Conservation (phyloP, 331 rosid species). For the Quercus lobata region DNA sequence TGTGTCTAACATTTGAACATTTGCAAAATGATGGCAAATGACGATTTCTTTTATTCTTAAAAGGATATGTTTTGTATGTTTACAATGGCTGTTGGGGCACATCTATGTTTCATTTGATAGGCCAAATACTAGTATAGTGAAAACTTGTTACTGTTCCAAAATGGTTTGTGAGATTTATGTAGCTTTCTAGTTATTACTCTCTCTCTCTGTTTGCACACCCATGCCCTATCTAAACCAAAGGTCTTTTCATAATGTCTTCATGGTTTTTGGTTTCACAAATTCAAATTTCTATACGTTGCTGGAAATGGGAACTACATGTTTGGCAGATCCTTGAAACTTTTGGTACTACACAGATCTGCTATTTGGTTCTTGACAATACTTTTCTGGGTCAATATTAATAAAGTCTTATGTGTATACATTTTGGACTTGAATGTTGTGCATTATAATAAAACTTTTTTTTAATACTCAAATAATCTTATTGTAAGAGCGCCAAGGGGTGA, state of each 20-base stretch:
- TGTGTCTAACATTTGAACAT: conserved; percentile 18
- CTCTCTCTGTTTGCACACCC: background rate
- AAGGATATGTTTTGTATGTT: background rate
- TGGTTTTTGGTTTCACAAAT: background rate
- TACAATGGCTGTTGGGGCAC: background rate
- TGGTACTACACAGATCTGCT: background rate
- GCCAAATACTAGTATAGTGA: background rate
- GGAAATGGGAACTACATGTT: background rate
- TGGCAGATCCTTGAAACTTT: background rate
- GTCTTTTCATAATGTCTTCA: background rate
- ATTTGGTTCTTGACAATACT: background rate
- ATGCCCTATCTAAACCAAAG: background rate
- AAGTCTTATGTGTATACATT: background rate
- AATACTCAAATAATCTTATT: too few relatives aligned
- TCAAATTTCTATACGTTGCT: background rate
- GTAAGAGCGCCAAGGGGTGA: background rate
- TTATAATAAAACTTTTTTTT: background rate
- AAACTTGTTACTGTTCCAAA: background rate
- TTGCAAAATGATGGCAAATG: background rate
- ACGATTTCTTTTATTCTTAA: conserved; percentile 1
- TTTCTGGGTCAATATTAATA: background rate
- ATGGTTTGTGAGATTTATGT: background rate
- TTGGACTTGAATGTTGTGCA: background rate
- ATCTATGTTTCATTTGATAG: background rate
- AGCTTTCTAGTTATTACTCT: background rate